Base-by-base conservation (phyloP, 352 stramenopile species). In the Phytopythium ostracodes region DNA sequence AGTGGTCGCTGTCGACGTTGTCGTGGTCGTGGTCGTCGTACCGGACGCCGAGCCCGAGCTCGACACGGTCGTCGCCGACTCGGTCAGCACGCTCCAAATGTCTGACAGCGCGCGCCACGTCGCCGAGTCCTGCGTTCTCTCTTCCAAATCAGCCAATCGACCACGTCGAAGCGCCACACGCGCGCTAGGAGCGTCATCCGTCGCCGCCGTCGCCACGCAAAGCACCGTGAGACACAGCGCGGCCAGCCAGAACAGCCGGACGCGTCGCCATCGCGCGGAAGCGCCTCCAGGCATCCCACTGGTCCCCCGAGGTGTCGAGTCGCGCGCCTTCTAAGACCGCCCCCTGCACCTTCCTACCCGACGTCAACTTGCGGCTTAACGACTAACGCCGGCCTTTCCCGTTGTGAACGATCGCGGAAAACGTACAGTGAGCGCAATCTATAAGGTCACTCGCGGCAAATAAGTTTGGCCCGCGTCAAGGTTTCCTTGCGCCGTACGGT, bases 41-140 rank as follows among this genome's bases (percentile, higher is more conserved):
- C 25, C 31, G 10, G 29, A 27, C 29, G 5, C 40, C 14, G 54
- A 49, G 22, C 20, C 31, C 9, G 27, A 17, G 31, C 18, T 14
- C 50, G 54, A 40, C 20, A 60, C 54, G 54, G 54, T 40, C 36
- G 36, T 51, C 33, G 35, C 53, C 22, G 22, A 36, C 18, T 51
- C 24, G 54, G 12, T 40, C 54, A 60, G 54, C 54, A 60, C 54
- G 38, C 54, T 20, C 54, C 54, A 60, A 17, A 60, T 60, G 54
- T 60, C 54, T 24, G 36, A 35, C 22, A 60, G 38, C 54, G 36
- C 38, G 14, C 54, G 36, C 22, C 38, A 6, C 4, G 35, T 3
- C 35, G 11, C 29, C 52, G 22, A 29, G 44, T 51, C 44, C n/a
- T 20, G 18, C 42, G 17, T 20, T 3, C 2, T 25, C 42, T 4